phyloP scores from a whole-genome alignment of 768 basidiomycete genomes.

The Fibroporia radiculosa region DNA sequence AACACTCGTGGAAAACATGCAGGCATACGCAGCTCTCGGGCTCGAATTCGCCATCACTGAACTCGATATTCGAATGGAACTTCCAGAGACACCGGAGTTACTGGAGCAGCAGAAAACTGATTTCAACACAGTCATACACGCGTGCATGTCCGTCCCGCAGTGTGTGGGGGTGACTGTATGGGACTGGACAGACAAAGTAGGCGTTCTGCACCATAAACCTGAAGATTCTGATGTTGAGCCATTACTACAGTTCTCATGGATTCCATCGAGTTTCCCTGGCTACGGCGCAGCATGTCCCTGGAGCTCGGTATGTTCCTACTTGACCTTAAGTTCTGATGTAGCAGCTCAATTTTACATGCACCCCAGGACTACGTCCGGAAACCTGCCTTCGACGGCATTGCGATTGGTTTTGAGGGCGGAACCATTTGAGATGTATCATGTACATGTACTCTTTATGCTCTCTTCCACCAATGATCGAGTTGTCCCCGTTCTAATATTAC shows the following conservation, averaged over 20 bases:
- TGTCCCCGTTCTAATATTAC: no score
- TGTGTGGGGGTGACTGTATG: conserved; percentile 34
- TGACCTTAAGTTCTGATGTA: background rate
- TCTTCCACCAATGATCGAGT: no score
- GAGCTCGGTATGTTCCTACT: conserved; percentile 20
- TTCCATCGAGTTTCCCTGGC: conserved; percentile 25
- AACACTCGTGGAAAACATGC: conserved; percentile 37
- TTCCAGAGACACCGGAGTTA: conserved; percentile 41
- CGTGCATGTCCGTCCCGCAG: conserved; percentile 35
- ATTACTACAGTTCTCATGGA: conserved; percentile 28
- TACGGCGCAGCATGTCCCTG: conserved; percentile 26
- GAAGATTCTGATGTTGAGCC: no score
- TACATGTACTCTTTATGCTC: no score
- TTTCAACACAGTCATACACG: conserved; percentile 47
- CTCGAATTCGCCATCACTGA: conserved; percentile 66
- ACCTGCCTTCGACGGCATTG: conserved; percentile 22
- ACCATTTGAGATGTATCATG: no score
- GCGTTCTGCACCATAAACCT: no score
- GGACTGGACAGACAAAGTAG: conserved; percentile 33
- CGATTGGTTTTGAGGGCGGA: background rate
- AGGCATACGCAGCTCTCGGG: conserved; percentile 49
- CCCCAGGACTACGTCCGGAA: conserved; percentile 16
- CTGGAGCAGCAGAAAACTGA: conserved; percentile 50
- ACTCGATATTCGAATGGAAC: conserved; percentile 54
- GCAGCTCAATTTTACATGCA: background rate